Conservation (phyloP, 345 rosid species). For the Lepidium didymum region DNA sequence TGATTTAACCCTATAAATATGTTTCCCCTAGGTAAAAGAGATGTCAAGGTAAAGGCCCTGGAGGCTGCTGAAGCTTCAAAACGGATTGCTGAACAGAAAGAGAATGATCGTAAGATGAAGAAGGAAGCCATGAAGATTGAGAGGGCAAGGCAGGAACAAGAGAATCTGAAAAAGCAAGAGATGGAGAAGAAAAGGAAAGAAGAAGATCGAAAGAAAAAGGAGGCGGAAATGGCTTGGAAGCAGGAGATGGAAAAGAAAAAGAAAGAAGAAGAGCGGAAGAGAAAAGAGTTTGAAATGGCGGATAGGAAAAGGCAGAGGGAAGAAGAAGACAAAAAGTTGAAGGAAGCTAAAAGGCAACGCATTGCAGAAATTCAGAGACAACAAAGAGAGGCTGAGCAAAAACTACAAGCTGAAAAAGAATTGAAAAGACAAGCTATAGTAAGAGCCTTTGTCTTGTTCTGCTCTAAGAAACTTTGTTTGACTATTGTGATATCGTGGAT, state of each 20-base stretch:
- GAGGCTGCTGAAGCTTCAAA: constrained; percentile 86
- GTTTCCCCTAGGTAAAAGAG: constrained; percentile 64
- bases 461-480: not conserved
- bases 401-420: constrained; percentile 37
- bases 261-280: constrained; percentile 69
- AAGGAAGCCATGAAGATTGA: constrained; percentile 77
- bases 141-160: constrained; percentile 69
- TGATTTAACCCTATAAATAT: not conserved
- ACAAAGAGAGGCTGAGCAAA: constrained; percentile 36
- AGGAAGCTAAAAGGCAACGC: constrained; percentile 63
- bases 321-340: constrained; percentile 31
- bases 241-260: constrained; percentile 76
- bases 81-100: constrained; percentile 76
- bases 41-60: constrained; percentile 80
- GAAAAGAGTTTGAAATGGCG: constrained; percentile 34
- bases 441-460: constrained; percentile 23
- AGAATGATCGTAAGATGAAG: constrained; percentile 72
- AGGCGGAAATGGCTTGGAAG: constrained; percentile 63
- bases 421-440: constrained; percentile 38
- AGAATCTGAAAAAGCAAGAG: constrained; percentile 56
- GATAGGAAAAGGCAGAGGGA: constrained; percentile 54
- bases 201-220: constrained; percentile 69
- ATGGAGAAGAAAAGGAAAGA: constrained; percentile 69
- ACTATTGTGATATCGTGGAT: not conserved
- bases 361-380: constrained; percentile 51